A percentile compares a stretch with the other conserved stretches of the same genome.
These are phyloP conservation scores for Sporisorium scitamineum DNA, from an alignment of 1,284 basidiomycete genomes.

Conservation along the genomic window DNA sequence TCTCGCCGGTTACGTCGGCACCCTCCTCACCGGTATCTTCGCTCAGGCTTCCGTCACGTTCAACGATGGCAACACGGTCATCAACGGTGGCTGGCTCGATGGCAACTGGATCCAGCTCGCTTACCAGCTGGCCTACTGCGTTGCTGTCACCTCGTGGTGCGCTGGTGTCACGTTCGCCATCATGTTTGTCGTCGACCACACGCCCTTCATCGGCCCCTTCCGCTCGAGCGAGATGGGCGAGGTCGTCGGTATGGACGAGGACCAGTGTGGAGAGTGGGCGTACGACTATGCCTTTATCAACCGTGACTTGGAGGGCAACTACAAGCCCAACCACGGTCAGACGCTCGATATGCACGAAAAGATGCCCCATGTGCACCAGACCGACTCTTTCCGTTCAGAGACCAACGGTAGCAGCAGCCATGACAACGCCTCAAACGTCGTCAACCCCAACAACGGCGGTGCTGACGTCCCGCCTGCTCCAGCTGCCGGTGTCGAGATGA, in stretches of 20 bases:
- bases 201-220: constrained; percentile 80
- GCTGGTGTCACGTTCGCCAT: constrained; percentile 72
- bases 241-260: constrained; percentile 84
- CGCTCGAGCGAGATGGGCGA: constrained; percentile 82
- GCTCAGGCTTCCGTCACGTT: constrained; percentile 82
- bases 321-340: constrained; percentile 50
- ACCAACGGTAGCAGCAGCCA: constrained; percentile 15
- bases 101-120: constrained; percentile 81
- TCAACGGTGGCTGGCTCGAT: constrained; percentile 78
- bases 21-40: constrained; percentile 74
- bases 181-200: constrained; percentile 78
- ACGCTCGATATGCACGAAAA: constrained; percentile 55
- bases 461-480: background rate
- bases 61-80: constrained; percentile 74
- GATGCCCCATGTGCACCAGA: constrained; percentile 31
- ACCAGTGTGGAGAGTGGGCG: constrained; percentile 74
- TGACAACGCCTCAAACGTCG: constrained; percentile 8
- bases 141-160: constrained; percentile 75
- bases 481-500: background rate
- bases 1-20: constrained; percentile 64
- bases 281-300: constrained; percentile 65
- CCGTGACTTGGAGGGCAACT: constrained; percentile 63
- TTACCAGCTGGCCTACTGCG: constrained; percentile 84
- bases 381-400: constrained; percentile 20
- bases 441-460: background rate